Percentiles rank a stretch among this genome's conserved stretches.
Evolutionary conservation across 2,329 filamentous ascomycete genomes (phyloP).

Genomic region (Neofusicoccum laricinum): DNA sequence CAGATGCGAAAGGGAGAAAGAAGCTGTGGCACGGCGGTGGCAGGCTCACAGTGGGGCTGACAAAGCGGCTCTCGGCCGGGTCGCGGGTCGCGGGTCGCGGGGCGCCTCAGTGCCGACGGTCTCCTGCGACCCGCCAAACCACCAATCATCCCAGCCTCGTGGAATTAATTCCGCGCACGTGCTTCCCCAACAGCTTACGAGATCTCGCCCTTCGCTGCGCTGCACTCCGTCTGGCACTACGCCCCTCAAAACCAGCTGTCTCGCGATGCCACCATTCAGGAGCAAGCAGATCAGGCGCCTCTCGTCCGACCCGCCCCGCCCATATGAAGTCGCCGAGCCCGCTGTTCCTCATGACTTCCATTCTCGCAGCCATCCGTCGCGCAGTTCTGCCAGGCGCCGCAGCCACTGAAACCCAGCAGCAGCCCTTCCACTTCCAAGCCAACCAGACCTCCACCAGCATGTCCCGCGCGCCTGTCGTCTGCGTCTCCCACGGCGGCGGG

Average conservation of each 20-base stretch:
- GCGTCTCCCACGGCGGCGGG: constrained; percentile 43
- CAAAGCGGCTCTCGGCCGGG: not conserved
- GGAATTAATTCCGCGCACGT: not conserved
- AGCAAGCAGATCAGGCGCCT: not conserved
- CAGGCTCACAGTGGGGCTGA: not conserved
- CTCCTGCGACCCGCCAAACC: not conserved
- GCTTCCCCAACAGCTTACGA: constrained; percentile 3
- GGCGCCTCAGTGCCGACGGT: not conserved
- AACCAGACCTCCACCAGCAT: constrained; percentile 16
- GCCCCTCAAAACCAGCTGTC: not conserved
- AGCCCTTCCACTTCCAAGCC: constrained; percentile 10
- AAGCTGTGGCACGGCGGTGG: too few species aligned
- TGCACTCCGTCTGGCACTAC: not conserved
- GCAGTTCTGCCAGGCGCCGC: not conserved
- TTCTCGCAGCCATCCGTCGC: not conserved
- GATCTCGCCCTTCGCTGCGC: not conserved
- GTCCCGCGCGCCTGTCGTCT: constrained; percentile 36
- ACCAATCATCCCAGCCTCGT: not conserved
- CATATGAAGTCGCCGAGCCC: constrained; percentile 11
- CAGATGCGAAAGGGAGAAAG: too few species aligned
- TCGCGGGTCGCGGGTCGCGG: not conserved
- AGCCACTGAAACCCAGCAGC: not conserved
- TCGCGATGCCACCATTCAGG: not conserved
- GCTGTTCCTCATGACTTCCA: constrained; percentile 2
- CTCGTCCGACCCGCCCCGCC: not conserved